Conservation (phyloP, 129 eudicot species). For the Tagetes erecta region DNA sequence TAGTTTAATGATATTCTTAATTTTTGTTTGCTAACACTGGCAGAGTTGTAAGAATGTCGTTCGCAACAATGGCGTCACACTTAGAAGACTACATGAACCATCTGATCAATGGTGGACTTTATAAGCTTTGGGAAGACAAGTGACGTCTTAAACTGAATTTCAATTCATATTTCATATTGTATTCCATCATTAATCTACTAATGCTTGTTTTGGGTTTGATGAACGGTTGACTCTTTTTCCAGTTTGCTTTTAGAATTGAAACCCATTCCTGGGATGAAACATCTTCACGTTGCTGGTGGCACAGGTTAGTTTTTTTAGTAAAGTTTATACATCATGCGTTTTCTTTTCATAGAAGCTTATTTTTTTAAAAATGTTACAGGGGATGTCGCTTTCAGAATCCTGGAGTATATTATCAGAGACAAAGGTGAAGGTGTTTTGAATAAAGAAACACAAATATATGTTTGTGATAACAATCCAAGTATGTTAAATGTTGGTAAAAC, state of each 20-base stretch:
- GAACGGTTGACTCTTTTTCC: background rate
- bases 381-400: constrained; percentile 87
- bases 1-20: background rate
- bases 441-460: constrained; percentile 7
- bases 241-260: constrained; percentile 82
- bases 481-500: constrained; percentile 9
- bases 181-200: background rate
- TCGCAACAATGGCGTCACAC: constrained; percentile 81
- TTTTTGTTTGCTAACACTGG: constrained; percentile 5
- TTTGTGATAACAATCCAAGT: constrained; percentile 17
- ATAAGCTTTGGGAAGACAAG: constrained; percentile 97
- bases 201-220: background rate
- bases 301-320: constrained; percentile 53
- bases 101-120: constrained; percentile 92
- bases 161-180: background rate
- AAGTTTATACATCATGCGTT: background rate
- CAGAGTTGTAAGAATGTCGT: constrained; percentile 64
- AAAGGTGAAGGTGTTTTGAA: constrained; percentile 35
- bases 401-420: constrained; percentile 67
- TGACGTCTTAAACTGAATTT: constrained; percentile 14
- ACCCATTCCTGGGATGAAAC: constrained; percentile 98
- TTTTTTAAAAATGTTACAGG: constrained; percentile 52
- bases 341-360: background rate
- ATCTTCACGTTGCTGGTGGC: constrained; percentile 99
- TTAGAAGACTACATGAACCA: constrained; percentile 91